Evolutionary conservation across 208 protist genomes (phyloP).

Genomic region (Trypanosoma caninum): DNA sequence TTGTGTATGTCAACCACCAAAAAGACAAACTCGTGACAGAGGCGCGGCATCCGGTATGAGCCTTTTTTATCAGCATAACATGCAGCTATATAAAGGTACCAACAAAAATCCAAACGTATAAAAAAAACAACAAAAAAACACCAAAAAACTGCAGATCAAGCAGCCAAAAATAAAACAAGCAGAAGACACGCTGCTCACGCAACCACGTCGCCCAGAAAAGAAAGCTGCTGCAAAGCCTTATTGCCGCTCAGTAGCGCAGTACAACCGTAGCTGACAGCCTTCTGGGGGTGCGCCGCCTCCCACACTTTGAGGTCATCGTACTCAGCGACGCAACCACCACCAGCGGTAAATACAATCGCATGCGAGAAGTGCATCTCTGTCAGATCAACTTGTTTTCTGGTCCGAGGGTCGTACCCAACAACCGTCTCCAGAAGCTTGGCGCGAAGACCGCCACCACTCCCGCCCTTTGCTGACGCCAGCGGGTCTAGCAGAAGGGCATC

Average conservation of each 20-base stretch:
- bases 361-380: conserved; percentile 73
- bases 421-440: conserved; percentile 49
- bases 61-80: no score
- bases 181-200: no score
- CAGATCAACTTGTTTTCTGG: conserved; percentile 55
- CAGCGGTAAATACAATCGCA: conserved; percentile 83
- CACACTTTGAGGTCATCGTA: conserved; percentile 89
- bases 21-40: no score
- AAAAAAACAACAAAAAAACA: background rate
- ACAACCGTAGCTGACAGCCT: conserved; percentile 87
- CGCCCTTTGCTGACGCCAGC: conserved; percentile 1
- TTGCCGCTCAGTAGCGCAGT: conserved; percentile 74
- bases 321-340: conserved; percentile 80
- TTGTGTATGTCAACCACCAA: background rate
- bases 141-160: background rate
- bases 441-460: conserved; percentile 16
- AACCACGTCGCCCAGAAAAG: conserved; percentile 36
- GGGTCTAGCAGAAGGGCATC: conserved; percentile 79
- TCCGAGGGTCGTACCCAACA: conserved; percentile 70
- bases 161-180: no score
- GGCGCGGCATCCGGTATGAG: no score
- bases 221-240: conserved; percentile 73
- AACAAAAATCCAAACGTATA: background rate
- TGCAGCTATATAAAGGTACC: background rate
- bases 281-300: conserved; percentile 64